These are phyloP conservation scores for Calonectria hawksworthii DNA, from an alignment of 2,329 filamentous ascomycete species.

Conservation along the genomic window DNA sequence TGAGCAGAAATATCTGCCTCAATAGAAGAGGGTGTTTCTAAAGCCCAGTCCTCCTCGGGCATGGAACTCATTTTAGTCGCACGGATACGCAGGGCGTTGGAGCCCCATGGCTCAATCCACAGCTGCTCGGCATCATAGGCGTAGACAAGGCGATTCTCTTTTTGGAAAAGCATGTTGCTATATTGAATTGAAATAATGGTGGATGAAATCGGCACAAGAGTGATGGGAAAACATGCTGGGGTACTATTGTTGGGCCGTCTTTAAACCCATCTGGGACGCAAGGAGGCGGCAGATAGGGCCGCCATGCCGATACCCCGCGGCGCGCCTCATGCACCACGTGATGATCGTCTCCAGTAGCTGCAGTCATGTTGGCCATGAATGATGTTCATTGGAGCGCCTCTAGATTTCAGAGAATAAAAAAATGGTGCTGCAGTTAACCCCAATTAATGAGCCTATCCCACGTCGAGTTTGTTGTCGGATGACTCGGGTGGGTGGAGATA, in stretches of 20 bases:
- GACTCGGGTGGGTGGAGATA: neutral
- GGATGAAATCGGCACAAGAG: neutral
- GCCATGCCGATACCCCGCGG: constrained; percentile 5
- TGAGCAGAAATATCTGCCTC: constrained; percentile 3
- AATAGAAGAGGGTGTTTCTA: neutral
- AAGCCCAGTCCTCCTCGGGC: constrained; percentile 39
- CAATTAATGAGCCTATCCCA: neutral
- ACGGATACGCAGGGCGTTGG: constrained; percentile 61
- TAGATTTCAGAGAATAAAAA: neutral
- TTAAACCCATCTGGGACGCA: neutral
- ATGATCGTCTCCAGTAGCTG: neutral
- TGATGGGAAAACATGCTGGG: neutral
- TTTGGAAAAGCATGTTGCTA: constrained; percentile 14
- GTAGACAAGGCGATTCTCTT: constrained; percentile 21
- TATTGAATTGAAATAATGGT: neutral
- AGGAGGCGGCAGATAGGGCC: neutral
- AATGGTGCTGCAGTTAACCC: neutral
- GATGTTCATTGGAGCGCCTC: neutral
- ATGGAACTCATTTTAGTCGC: constrained; percentile 56
- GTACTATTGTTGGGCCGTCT: neutral
- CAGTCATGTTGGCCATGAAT: neutral
- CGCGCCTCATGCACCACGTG: neutral
- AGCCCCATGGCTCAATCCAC: constrained; percentile 64
- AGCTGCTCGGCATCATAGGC: constrained; percentile 60
- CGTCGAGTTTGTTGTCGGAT: too few relatives aligned